These are phyloP conservation scores for Lachnellula arida DNA, from an alignment of 2,329 filamentous ascomycete species.

Conservation along the genomic window DNA sequence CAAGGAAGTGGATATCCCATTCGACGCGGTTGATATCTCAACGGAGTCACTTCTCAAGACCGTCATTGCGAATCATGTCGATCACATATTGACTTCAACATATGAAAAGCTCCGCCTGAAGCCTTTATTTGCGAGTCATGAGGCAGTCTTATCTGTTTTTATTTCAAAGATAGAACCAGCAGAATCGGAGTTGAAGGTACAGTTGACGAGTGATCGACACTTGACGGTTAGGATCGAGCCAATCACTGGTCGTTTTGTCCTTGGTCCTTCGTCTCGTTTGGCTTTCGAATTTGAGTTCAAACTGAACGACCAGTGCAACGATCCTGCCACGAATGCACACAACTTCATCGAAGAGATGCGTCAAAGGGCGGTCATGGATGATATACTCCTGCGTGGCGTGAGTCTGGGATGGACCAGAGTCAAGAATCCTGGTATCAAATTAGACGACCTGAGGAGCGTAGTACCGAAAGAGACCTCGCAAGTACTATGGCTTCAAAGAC, in stretches of 20 bases:
- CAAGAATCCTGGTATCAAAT: constrained; percentile 37
- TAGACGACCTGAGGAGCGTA: constrained; percentile 53
- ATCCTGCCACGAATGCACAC: constrained; percentile 54
- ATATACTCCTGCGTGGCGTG: constrained; percentile 55
- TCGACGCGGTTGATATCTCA: constrained; percentile 65
- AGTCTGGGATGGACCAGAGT: constrained; percentile 59
- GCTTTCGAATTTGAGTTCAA: constrained; percentile 56
- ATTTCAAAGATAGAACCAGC: constrained; percentile 58
- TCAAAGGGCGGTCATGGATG: constrained; percentile 55
- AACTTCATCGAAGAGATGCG: constrained; percentile 56
- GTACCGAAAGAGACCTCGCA: constrained; percentile 59
- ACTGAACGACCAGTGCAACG: constrained; percentile 54
- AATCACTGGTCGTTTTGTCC: constrained; percentile 68
- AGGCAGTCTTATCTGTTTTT: constrained; percentile 53
- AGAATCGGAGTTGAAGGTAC: constrained; percentile 63
- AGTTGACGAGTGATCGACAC: constrained; percentile 59
- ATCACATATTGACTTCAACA: constrained; percentile 64
- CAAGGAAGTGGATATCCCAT: constrained; percentile 57
- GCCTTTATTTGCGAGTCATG: constrained; percentile 56
- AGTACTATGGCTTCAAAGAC: constrained; percentile 63
- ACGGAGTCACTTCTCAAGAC: constrained; percentile 68
- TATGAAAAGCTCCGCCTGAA: constrained; percentile 55
- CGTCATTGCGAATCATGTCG: constrained; percentile 71
- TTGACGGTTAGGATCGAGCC: constrained; percentile 67
- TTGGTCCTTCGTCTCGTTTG: constrained; percentile 60